Evolutionary conservation across 1,139 yeast species (phyloP), one percentile per base, ranked within the genome.

Genomic region (Saccharomycopsis phalli): DNA sequence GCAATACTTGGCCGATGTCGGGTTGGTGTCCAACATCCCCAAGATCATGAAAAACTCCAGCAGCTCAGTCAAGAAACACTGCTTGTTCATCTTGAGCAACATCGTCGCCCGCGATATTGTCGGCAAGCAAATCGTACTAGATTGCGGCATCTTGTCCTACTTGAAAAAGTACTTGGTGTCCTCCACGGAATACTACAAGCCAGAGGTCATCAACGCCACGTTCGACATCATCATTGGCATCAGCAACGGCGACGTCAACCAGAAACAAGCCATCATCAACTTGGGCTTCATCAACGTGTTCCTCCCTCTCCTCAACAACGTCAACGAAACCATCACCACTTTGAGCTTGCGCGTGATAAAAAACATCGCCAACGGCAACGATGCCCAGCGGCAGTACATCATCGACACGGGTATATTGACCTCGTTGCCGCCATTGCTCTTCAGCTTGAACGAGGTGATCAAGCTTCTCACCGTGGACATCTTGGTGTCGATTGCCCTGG

Each of bases 271-370:
- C 3, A 42, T 44, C 19, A 30, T 44, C 10, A 44, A 44, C 19
- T 18, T 44, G 4, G 47, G 47, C 3, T 44, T 44, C 20, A 37
- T 42, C 13, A 44, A 44, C 34, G 46, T 44, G 5, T 44, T 44
- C 28, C 29, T 44, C 14, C 47, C 47, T 14, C 33, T 44, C 14
- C 35, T 44, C 19, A 44, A 41, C 25, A 44, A 42, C 18, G 47
- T 44, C 18, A 44, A 44, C 30, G 47, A 44, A 23, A 44, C 47
- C 10, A 44, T 44, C 31, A 44, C 47, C 13, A 44, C 47, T 2
- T 26, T 44, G 38, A 39, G 44, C 8, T 36, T 44, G 23, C 29
- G 37, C 14, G 46, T 38, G 14, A 44, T 44, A n/a, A 33, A 32
- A 23, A 39, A 38, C 27, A 33, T 44, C 19, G 43, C 44, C 11